A percentile compares a stretch with the other conserved stretches of the same genome.
Conservation (phyloP, 1,284 basidiomycete genomes). For the Pseudozyma flocculosa region DNA sequence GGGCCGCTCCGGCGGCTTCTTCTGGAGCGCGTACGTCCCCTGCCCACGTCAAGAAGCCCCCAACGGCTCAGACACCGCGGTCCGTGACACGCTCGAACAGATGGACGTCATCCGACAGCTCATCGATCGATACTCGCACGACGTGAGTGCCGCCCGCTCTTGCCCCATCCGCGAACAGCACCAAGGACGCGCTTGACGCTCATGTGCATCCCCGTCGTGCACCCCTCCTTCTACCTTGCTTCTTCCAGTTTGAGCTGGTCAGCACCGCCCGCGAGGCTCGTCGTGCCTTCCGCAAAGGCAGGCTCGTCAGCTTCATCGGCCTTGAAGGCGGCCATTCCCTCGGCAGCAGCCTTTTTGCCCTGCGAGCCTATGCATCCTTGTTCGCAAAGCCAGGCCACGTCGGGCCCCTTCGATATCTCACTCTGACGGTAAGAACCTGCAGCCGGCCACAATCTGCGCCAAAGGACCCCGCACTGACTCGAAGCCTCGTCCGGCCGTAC, state of each 20-base stretch:
- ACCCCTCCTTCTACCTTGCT: background rate
- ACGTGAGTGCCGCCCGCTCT: background rate
- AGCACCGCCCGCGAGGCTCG: slow-evolving; percentile 15
- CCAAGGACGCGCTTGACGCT: no score
- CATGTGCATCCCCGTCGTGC: background rate
- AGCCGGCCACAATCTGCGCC: no score
- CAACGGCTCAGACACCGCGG: slow-evolving; percentile 5
- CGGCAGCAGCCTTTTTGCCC: slow-evolving; percentile 13
- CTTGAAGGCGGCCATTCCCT: slow-evolving; percentile 38
- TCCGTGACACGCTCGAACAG: slow-evolving; percentile 31
- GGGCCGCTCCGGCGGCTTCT: slow-evolving; percentile 34
- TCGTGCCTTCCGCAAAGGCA: slow-evolving; percentile 34
- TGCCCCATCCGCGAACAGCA: no score
- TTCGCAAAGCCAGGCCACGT: slow-evolving; percentile 9
- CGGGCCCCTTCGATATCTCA: slow-evolving; percentile 29
- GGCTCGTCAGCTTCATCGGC: slow-evolving; percentile 40
- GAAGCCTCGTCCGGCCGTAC: no score
- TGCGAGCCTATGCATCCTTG: slow-evolving; percentile 7
- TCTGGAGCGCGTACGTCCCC: slow-evolving; percentile 36
- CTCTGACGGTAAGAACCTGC: slow-evolving; percentile 8
- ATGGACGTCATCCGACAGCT: slow-evolving; percentile 35
- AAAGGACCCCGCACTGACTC: no score
- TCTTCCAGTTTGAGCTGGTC: slow-evolving; percentile 9
- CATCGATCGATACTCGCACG: slow-evolving; percentile 14
- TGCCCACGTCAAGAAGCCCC: slow-evolving; percentile 16